Evolutionary conservation across 768 basidiomycete species (phyloP), one percentile per base, ranked within the genome.

Genomic region (Collybia sp.): DNA sequence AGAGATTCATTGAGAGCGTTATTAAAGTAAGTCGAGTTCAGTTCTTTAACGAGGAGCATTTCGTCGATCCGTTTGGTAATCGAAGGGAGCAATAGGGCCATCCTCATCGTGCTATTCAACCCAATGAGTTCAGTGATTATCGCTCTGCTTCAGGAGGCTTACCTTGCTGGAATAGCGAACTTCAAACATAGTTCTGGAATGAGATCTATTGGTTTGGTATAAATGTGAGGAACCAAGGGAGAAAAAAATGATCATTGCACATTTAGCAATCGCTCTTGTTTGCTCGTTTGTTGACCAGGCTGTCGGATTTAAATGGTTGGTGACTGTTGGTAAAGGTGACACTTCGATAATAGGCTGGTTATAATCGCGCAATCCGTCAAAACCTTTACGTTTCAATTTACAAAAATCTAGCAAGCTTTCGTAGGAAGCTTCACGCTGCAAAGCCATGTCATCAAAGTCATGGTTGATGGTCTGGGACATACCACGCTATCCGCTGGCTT

Each of bases 161-260:
- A 85, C 89, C 82, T 88, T 18, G 84, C 84, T 31, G 87, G 80
- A 48, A 90, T 68, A 9, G 82, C 83, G 57, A 77, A 82, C 56
- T 79, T 85, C 36, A 73, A 75, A 57, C 83, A 87, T 12, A 91
- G 67, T 60, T 92, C 90, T n/a, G 90, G 90, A 54, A 92, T 88
- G 34, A 92, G 70, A 60, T 86, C 89, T 92, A 58, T 8, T 43
- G 44, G 25, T 25, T 25, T 4, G 25, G 8, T 3, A 25, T 25
- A 25, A 25, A 25, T 25, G 25, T 25, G 25, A 3, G 25, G 25
- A 25, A 25, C 4, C 8, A 8, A 8, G 25, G 25, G 25, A 8
- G 8, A 25, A 4, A 25, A 25, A 25, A 25, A n/a, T n/a, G 25
- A 25, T 25, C 8, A 8, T 25, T 25, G 3, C 8, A 88, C 88